Evolutionary conservation across 306 rosid genomes (phyloP).

Genomic region (Prunus mume): DNA sequence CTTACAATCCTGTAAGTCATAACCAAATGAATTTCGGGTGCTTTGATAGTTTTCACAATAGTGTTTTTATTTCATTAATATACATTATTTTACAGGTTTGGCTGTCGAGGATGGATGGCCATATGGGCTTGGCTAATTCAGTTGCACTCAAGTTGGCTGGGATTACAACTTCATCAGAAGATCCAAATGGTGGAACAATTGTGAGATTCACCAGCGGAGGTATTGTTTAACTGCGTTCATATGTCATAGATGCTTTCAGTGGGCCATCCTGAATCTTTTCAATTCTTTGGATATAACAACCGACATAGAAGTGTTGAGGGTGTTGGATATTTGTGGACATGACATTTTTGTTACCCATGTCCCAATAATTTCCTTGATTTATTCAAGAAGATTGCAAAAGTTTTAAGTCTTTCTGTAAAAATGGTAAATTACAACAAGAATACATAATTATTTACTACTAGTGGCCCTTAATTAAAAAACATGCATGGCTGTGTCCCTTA

Average conservation of each 20-base stretch:
- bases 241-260: neutral
- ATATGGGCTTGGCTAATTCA: constrained; percentile 82
- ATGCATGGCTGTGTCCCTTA: neutral
- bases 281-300: neutral
- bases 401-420: too few species aligned
- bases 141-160: constrained; percentile 64
- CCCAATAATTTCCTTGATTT: neutral
- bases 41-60: neutral
- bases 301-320: neutral
- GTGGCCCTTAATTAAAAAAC: neutral
- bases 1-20: constrained; percentile 70
- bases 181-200: constrained; percentile 75
- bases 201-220: constrained; percentile 60
- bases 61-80: neutral
- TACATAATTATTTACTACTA: neutral
- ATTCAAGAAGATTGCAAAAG: neutral
- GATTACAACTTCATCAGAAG: constrained; percentile 47
- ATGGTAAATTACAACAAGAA: neutral
- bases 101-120: constrained; percentile 80
- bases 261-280: neutral
- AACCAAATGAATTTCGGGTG: constrained; percentile 10
- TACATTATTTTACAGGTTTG: constrained; percentile 53
- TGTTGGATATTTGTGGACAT: neutral
- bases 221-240: constrained; percentile 15
- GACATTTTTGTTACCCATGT: neutral